Evolutionary conservation across 345 rosid species (phyloP).

Genomic region (Mallotus nudiflorus): DNA sequence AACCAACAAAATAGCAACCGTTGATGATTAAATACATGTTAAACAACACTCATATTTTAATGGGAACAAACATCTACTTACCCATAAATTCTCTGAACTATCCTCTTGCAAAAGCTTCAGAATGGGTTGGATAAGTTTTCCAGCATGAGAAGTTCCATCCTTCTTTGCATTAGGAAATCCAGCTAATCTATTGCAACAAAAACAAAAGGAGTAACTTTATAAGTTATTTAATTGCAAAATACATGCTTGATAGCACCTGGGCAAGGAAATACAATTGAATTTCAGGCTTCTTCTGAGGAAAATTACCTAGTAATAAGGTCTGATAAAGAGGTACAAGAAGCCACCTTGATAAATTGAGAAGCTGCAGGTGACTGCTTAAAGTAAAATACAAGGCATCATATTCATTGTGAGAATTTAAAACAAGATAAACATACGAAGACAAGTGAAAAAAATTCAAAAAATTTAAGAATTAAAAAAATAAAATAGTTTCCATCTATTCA

Average conservation of each 20-base stretch:
- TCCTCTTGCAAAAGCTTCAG: constrained; percentile 71
- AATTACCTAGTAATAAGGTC: constrained; percentile 75
- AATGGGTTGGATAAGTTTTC: constrained; percentile 63
- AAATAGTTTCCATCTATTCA: background rate
- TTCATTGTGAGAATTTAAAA: constrained; percentile 2
- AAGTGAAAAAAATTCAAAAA: background rate
- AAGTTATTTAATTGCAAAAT: background rate
- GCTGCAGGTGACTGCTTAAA: constrained; percentile 55
- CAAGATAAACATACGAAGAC: background rate
- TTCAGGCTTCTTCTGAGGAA: background rate
- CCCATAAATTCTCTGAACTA: constrained; percentile 60
- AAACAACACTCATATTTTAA: background rate
- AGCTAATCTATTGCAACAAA: constrained; percentile 56
- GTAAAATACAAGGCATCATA: constrained; percentile 23
- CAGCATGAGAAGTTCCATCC: constrained; percentile 59
- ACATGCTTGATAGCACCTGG: background rate
- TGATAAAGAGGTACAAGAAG: constrained; percentile 63
- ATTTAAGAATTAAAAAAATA: too few relatives aligned
- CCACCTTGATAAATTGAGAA: constrained; percentile 77
- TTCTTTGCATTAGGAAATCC: constrained; percentile 65
- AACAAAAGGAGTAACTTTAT: constrained; percentile 13
- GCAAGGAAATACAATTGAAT: background rate
- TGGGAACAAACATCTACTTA: constrained; percentile 33
- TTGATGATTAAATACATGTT: background rate
- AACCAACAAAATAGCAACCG: background rate